Conservation (phyloP, 768 basidiomycete species). For the Russula compacta region DNA sequence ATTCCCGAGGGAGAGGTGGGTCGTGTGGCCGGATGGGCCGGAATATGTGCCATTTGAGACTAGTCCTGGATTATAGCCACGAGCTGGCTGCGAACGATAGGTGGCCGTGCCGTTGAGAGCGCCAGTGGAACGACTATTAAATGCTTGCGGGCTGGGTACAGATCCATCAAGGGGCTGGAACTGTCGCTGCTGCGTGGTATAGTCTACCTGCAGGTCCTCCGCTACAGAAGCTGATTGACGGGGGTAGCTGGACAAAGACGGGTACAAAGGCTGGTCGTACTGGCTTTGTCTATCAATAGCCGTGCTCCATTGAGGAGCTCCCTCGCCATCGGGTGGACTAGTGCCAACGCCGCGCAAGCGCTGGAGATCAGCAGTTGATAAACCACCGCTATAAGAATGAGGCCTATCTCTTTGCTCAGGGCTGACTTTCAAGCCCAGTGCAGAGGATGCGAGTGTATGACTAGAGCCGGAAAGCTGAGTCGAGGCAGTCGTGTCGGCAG, state of each 20-base stretch:
- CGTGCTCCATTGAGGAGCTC: constrained; percentile 23
- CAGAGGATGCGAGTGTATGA: constrained; percentile 46
- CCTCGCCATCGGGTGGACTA: constrained; percentile 24
- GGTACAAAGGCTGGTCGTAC: constrained; percentile 42
- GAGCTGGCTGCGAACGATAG: constrained; percentile 52
- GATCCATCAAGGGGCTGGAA: constrained; percentile 38
- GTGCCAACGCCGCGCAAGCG: constrained; percentile 61
- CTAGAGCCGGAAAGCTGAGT: constrained; percentile 46
- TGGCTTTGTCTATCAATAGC: constrained; percentile 25
- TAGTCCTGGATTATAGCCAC: constrained; percentile 44
- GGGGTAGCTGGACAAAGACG: constrained; percentile 53
- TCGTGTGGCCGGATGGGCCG: constrained; percentile 42
- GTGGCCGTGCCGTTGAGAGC: constrained; percentile 42
- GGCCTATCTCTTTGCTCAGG: constrained; percentile 66
- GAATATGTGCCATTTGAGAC: constrained; percentile 39
- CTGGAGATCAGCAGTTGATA: constrained; percentile 64
- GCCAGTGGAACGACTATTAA: constrained; percentile 41
- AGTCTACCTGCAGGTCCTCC: constrained; percentile 42
- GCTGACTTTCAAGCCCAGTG: constrained; percentile 45
- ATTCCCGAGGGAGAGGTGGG: constrained; percentile 62
- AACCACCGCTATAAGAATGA: constrained; percentile 72
- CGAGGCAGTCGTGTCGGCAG: constrained; percentile 64
- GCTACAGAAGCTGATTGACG: constrained; percentile 23
- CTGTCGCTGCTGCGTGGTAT: constrained; percentile 47
- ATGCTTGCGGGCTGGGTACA: constrained; percentile 28